These are phyloP conservation scores for Talaromyces albobiverticillius DNA, from an alignment of 2,329 filamentous ascomycete species.

Conservation along the genomic window DNA sequence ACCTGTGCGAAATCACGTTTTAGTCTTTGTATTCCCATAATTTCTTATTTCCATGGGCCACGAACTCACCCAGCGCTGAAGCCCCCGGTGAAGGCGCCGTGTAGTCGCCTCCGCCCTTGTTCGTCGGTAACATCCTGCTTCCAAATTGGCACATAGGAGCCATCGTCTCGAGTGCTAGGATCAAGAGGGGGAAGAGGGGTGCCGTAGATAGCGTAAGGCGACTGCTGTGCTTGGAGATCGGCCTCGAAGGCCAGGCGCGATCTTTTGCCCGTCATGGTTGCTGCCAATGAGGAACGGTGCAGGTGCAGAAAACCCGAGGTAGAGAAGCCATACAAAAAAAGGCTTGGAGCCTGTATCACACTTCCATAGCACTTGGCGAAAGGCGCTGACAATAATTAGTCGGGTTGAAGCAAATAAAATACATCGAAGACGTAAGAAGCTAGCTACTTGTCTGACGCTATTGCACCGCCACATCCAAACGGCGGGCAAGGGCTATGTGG, in stretches of 20 bases:
- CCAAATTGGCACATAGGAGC: conserved; percentile 91
- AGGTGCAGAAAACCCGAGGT: neutral
- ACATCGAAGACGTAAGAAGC: neutral
- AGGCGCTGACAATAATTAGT: too few relatives aligned
- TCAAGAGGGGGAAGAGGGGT: conserved; percentile 79
- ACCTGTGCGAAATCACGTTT: conserved; percentile 53
- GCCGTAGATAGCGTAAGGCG: conserved; percentile 76
- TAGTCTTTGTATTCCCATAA: conserved; percentile 30
- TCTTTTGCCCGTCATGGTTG: conserved; percentile 72
- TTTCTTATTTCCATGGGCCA: conserved; percentile 24
- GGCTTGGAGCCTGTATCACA: neutral
- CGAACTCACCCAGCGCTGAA: conserved; percentile 84
- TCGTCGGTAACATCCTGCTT: conserved; percentile 97
- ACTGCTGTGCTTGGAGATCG: conserved; percentile 63
- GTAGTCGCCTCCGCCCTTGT: conserved; percentile 80
- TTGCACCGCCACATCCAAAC: conserved; percentile 1
- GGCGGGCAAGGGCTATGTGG: neutral
- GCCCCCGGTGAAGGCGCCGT: conserved; percentile 94
- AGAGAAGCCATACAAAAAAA: neutral
- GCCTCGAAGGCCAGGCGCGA: conserved; percentile 75
- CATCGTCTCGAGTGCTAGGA: conserved; percentile 76
- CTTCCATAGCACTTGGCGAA: neutral
- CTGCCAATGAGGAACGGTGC: neutral
- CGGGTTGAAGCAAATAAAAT: too few relatives aligned
- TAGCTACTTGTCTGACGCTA: neutral